phyloP scores from a whole-genome alignment of 768 basidiomycete species.

The Amanita polypyramis region DNA sequence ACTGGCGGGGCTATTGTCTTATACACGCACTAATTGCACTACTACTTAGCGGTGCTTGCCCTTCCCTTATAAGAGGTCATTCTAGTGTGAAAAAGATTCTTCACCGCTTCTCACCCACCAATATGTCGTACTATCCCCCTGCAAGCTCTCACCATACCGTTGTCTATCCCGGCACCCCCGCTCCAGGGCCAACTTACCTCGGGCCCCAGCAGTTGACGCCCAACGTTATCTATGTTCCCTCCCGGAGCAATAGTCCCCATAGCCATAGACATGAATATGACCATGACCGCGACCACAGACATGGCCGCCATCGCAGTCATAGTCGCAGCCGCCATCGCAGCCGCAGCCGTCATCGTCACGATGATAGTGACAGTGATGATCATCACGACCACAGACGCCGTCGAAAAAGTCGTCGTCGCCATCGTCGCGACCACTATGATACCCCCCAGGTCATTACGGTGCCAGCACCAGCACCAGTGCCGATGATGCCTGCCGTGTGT shows the following conservation, averaged over 20 bases:
- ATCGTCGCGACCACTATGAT: constrained; percentile 16
- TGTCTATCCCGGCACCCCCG: not conserved
- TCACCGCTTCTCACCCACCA: constrained; percentile 3
- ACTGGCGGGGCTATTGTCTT: too few relatives aligned
- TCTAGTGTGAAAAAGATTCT: not conserved
- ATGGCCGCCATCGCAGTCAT: constrained; percentile 10
- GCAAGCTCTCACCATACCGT: constrained; percentile 23
- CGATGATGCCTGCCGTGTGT: not conserved
- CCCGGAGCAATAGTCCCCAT: not conserved
- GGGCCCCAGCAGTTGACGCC: constrained; percentile 10
- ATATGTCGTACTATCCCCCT: constrained; percentile 30
- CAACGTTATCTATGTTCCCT: constrained; percentile 6
- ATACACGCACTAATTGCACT: too few relatives aligned
- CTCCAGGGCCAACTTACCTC: not conserved
- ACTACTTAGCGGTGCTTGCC: too few relatives aligned
- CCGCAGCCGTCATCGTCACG: constrained; percentile 8
- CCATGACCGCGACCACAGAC: constrained; percentile 11
- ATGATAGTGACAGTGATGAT: constrained; percentile 10
- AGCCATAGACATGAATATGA: constrained; percentile 14
- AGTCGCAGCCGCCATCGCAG: constrained; percentile 1
- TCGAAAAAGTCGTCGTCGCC: constrained; percentile 18
- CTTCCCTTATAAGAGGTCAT: not conserved
- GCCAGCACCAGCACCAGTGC: constrained; percentile 16
- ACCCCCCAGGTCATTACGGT: constrained; percentile 14
- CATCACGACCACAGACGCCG: constrained; percentile 15